Evolutionary conservation across 441 rosid species (phyloP).

Genomic region (Eutrema salsugineum): DNA sequence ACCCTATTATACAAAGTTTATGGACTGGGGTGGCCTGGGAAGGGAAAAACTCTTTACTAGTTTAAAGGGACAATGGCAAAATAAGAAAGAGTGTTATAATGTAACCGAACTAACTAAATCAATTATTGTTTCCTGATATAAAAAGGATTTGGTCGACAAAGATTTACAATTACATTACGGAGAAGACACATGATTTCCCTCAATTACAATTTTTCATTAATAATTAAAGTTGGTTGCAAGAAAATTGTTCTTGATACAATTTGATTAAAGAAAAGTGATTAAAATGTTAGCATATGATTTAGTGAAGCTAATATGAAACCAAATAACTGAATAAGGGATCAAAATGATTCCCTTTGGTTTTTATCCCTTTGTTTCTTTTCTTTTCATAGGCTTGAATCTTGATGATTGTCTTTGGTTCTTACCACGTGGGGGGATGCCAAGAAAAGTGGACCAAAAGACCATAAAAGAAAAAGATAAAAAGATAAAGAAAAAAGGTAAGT

Average conservation of each 20-base stretch:
- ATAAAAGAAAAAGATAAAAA: not conserved
- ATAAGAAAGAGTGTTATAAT: not conserved
- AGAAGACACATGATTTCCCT: slow-evolving; percentile 6
- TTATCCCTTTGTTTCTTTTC: not conserved
- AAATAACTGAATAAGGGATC: not conserved
- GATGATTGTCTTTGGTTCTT: slow-evolving; percentile 27
- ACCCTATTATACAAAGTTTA: not conserved
- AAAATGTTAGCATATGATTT: not conserved
- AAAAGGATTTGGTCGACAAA: not conserved
- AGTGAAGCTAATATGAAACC: too few relatives aligned
- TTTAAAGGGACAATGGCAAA: not conserved
- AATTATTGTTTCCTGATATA: not conserved
- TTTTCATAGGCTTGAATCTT: slow-evolving; percentile 24
- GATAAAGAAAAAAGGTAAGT: slow-evolving; percentile 1
- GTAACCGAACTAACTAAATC: not conserved
- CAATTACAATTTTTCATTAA: not conserved
- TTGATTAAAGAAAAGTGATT: not conserved
- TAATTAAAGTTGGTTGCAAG: slow-evolving; percentile 2
- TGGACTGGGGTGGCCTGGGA: not conserved
- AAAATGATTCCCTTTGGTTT: slow-evolving; percentile 15
- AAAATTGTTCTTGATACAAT: slow-evolving; percentile 1
- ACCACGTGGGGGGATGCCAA: slow-evolving; percentile 34
- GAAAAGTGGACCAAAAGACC: slow-evolving; percentile 35
- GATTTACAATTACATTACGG: not conserved
- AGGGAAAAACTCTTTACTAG: not conserved